Evolutionary conservation across 208 protist genomes (phyloP), one percentile per base, ranked within the genome.

Genomic region (Trypanosoma conorhini): DNA sequence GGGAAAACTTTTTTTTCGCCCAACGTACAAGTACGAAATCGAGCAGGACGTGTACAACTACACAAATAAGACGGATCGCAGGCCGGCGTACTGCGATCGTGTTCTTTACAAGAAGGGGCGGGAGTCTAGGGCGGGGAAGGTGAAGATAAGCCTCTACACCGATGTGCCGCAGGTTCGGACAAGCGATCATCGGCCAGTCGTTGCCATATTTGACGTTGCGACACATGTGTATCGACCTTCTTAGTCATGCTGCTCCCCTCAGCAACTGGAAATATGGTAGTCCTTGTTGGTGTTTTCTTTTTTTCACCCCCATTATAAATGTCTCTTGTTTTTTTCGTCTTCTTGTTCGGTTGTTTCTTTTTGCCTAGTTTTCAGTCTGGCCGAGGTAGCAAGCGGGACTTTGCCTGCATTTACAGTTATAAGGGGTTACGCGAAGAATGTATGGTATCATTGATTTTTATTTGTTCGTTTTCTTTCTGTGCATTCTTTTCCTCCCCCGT

Each of bases 1-100:
- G 62, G 92, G 83, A 17, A 77, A 84, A 24, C 76, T 97, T 3
- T 75, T 84, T 22, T 98, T 98, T 67, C 75, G 85, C 13, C 97
- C 97, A 24, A 98, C 97, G 0, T 98, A 98, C 72, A 98, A 98
- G 80, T 98, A 96, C 62, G 88, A 88, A 55, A 67, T 93, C 13
- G 59, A 65, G 0, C 61, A 67, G 24, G 73, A 93, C 59, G 70
- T 62, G 26, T 96, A 96, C 74, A 72, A 79, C 74, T 88, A 82
- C 54, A 77, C 74, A 7, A 58, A 71, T 21, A 92, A 94, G 68
- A 91, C 87, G 70, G 65, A 84, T 33, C 76, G 88, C 28, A 82
- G 94, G 74, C 92, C 92, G 1, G 82, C 92, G 12, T 97, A 91
- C 79, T 94, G 89, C 70, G 92, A 97, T 71, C 81, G 92, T 0